Base-by-base conservation (phyloP, 1,284 basidiomycete species). In the Pyrrhoderma lamaoense region DNA sequence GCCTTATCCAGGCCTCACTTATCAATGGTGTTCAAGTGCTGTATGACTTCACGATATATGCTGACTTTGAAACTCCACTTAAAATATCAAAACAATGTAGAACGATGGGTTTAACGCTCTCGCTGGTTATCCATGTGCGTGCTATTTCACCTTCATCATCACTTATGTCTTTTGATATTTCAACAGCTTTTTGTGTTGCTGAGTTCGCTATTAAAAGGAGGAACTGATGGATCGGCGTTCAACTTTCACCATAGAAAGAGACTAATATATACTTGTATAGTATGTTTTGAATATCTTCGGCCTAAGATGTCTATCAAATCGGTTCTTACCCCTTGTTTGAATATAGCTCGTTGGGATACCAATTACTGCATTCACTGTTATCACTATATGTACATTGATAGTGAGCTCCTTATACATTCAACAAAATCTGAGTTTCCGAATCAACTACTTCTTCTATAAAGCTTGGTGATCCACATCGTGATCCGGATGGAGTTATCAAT, bases 1-100 rank as follows among this genome's bases (percentile, higher is more conserved):
- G 54, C 22, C 51, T 56, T 22, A 42, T 56, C 27, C 54, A 56
- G 38, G 54, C 54, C 5, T 42, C 54, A 11, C 50, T 56, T n/a
- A 44, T 56, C 8, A 49, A 56, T 22, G 54, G 54, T 5, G 42
- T 49, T 11, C 54, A 56, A 35, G 54, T 50, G 2, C 21, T 56
- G 54, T 56, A 18, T 5, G 27, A 11, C n/a, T n/a, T n/a, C n/a
- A n/a, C n/a, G n/a, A n/a, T n/a, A n/a, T n/a, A n/a, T n/a, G 27
- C 5, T 5, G 11, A 5, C 11, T n/a, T 31, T 31, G 27, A 31
- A 39, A 36, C 45, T 3, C 3, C 14, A 31, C 4, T 39, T 43
- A 11, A 11, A 31, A 31, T 5, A 11, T 5, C 5, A 31, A 31
- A 5, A 5, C 27, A 31, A 5, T 22, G 14, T 35, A 56, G 54